Percentiles rank a stretch among this genome's conserved stretches.
These are phyloP conservation scores for Trypanosoma rangeli DNA, from an alignment of 208 protist species.

Conservation along the genomic window DNA sequence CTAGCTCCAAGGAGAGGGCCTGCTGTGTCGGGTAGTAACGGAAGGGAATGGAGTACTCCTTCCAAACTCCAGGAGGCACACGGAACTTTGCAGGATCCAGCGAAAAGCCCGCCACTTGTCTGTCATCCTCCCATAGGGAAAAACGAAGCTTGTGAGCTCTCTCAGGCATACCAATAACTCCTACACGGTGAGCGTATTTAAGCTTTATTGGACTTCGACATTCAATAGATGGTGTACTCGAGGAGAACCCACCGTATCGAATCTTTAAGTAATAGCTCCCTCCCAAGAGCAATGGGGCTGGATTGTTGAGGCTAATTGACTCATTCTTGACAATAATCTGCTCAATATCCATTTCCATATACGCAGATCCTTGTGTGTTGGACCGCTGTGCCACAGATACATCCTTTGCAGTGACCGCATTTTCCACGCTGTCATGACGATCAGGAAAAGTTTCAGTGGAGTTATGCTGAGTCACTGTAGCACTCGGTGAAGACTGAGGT, in stretches of 20 bases:
- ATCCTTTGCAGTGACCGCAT: not conserved
- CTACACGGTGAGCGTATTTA: slow-evolving; percentile 38
- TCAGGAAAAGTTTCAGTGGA: not conserved
- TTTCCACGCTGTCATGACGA: not conserved
- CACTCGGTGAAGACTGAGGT: not conserved
- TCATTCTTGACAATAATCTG: slow-evolving; percentile 59
- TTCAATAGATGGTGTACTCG: slow-evolving; percentile 31
- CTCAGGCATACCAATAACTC: slow-evolving; percentile 22
- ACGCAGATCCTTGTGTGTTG: not conserved
- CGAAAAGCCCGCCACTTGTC: slow-evolving; percentile 83
- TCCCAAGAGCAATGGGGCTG: slow-evolving; percentile 65
- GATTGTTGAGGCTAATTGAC: slow-evolving; percentile 50
- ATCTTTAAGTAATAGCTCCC: slow-evolving; percentile 71
- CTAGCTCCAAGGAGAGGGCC: slow-evolving; percentile 57
- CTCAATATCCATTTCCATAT: slow-evolving; percentile 61
- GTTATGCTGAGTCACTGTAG: slow-evolving; percentile 1
- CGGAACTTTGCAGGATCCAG: slow-evolving; percentile 73
- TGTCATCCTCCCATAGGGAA: slow-evolving; percentile 74
- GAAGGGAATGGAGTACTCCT: slow-evolving; percentile 87
- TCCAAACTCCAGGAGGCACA: slow-evolving; percentile 33
- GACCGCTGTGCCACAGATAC: not conserved
- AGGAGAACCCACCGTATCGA: slow-evolving; percentile 51
- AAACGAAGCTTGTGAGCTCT: slow-evolving; percentile 69
- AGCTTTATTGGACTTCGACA: slow-evolving; percentile 67
- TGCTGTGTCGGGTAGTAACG: slow-evolving; percentile 81